Evolutionary conservation across 2,329 filamentous ascomycete genomes (phyloP), one percentile per base, ranked within the genome.

Genomic region (Acrodontium crateriforme): DNA sequence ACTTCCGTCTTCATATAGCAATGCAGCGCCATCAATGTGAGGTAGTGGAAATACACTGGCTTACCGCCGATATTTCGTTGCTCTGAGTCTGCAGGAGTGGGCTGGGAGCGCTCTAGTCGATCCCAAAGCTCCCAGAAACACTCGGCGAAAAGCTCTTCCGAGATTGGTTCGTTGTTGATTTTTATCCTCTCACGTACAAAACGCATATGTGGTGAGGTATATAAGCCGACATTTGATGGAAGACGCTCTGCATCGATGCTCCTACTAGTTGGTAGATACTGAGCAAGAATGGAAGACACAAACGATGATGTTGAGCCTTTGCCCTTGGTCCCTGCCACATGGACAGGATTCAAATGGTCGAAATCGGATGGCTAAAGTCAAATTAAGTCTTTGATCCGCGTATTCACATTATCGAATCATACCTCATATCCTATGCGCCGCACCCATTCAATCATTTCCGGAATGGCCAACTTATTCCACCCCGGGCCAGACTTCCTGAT

Each of bases 311-410:
- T 84, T 2, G 81, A 89, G 21, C 85, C 85, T 54, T 94, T 95
- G 35, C 87, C 87, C 53, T 94, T 95, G 4, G 85, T 94, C 9
- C 87, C 87, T 1, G 87, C 81, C 24, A 95, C 74, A 50, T 95
- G 87, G 35, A 95, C 72, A 40, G 66, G 59, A 34, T 69, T 75
- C 36, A 78, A 47, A 7, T 49, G 55, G 37, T 74, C 60, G 41
- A 78, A 65, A 34, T 75, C 70, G 9, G 67, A 63, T 11, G 73
- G 70, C 71, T 77, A 22, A 9, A 29, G 18, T 29, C 28, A 23
- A 42, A 29, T 33, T n/a, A n/a, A n/a, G n/a, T n/a, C n/a, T n/a
- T n/a, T n/a, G n/a, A n/a, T n/a, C n/a, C n/a, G n/a, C n/a, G n/a
- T n/a, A n/a, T n/a, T n/a, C n/a, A n/a, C n/a, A n/a, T n/a, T n/a